Evolutionary conservation across 768 basidiomycete genomes (phyloP), one percentile per base, ranked within the genome.

Genomic region (Kwoniella sp.): DNA sequence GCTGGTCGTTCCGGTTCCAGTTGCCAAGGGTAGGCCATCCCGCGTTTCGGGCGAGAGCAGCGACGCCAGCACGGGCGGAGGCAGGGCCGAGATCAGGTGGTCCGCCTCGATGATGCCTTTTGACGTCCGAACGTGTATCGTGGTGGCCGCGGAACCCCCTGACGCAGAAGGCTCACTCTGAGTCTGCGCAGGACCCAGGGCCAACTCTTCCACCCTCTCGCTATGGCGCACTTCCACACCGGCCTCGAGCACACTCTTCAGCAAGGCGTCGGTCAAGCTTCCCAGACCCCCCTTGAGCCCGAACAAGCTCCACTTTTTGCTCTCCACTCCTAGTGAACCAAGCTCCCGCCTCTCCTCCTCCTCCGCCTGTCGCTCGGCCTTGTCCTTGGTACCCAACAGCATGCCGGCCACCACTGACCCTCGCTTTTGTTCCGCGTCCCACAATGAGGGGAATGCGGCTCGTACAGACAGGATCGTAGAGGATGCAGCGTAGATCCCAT

Each of bases 401-500:
- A 82, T 73, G 0, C 87, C 88, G 40, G 79, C 71, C 0, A 89
- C 69, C 31, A 93, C 77, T 41, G 86, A 86, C 0, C 90, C 90
- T 14, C 77, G 68, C 2, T 86, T 84, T 19, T 78, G 71, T 44
- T 83, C 88, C 0, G 83, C 79, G 0, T 84, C 80, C 80, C 83
- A 86, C 46, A 95, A 59, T 2, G 77, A 75, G 0, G 88, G 85
- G 65, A 95, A 89, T 1, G 88, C 82, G 2, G 89, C 80, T 3
- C 84, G 81, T 2, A 89, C 77, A 53, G 87, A 88, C 15, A 98
- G 74, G 33, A 76, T 63, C 2, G 86, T 76, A 2, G 90, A 81
- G 63, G 93, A 89, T 0, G 89, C 82, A 1, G 89, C 90, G 69
- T 96, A 96, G 49, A 98, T 87, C 0, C 93, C 93, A 65, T 95